A percentile compares a stretch with the other conserved stretches of the same genome.
Evolutionary conservation across 2,329 filamentous ascomycete genomes (phyloP).

Genomic region (Apiospora malaysiana): DNA sequence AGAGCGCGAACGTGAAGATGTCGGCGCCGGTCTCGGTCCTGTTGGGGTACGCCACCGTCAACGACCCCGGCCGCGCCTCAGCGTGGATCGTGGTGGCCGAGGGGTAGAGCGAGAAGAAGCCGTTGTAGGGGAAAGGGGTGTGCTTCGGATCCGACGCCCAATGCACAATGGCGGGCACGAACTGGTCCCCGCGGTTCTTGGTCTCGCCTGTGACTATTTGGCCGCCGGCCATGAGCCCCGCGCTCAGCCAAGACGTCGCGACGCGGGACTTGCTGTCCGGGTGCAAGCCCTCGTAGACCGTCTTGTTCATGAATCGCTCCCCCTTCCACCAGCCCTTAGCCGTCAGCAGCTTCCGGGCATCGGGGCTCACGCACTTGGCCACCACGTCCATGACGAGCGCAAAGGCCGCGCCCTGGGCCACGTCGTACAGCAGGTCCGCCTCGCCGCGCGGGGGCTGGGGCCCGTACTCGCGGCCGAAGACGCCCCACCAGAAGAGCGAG

Average conservation of each 20-base stretch:
- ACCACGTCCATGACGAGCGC: slow-evolving; percentile 45
- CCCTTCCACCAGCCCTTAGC: slow-evolving; percentile 42
- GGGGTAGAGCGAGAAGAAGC: slow-evolving; percentile 48
- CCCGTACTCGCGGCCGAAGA: slow-evolving; percentile 47
- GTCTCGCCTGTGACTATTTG: slow-evolving; percentile 43
- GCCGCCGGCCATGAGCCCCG: slow-evolving; percentile 50
- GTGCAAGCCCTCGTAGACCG: slow-evolving; percentile 42
- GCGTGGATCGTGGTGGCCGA: slow-evolving; percentile 49
- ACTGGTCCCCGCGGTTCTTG: slow-evolving; percentile 45
- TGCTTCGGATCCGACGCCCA: slow-evolving; percentile 49
- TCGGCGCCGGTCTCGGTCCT: slow-evolving; percentile 45
- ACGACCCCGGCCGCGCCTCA: slow-evolving; percentile 40
- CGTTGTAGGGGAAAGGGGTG: slow-evolving; percentile 45
- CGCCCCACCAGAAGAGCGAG: slow-evolving; percentile 49
- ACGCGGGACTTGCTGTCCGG: slow-evolving; percentile 36
- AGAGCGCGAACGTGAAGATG: slow-evolving; percentile 47
- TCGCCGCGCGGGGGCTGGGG: slow-evolving; percentile 46
- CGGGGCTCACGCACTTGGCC: slow-evolving; percentile 35
- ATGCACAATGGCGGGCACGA: slow-evolving; percentile 52
- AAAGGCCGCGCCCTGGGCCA: slow-evolving; percentile 47
- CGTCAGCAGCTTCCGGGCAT: slow-evolving; percentile 37
- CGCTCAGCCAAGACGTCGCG: slow-evolving; percentile 48
- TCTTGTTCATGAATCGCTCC: slow-evolving; percentile 43
- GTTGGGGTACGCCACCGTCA: slow-evolving; percentile 47
- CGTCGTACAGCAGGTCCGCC: slow-evolving; percentile 47